Percentiles rank a stretch among this genome's conserved stretches.
These are phyloP conservation scores for Kwoniella mangroviensis DNA, from an alignment of 768 basidiomycete species.

Conservation along the genomic window DNA sequence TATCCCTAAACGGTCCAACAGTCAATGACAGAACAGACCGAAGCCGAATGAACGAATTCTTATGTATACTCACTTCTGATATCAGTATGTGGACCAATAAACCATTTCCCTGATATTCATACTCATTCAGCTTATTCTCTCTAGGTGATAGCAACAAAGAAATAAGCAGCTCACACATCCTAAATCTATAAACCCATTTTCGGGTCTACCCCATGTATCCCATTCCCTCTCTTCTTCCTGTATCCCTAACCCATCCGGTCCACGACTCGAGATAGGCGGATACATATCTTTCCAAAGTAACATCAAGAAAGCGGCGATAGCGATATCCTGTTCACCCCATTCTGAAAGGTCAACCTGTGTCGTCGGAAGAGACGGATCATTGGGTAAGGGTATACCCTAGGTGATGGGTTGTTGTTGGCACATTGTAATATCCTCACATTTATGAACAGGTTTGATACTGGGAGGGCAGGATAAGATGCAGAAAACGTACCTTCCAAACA, in stretches of 20 bases:
- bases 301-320: slow-evolving; percentile 91
- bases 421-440: background rate
- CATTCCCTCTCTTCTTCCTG: slow-evolving; percentile 62
- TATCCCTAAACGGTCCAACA: slow-evolving; percentile 66
- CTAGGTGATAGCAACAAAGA: too few relatives aligned
- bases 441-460: too few relatives aligned
- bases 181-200: slow-evolving; percentile 84
- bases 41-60: too few relatives aligned
- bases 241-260: slow-evolving; percentile 11
- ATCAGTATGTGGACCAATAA: slow-evolving; percentile 84
- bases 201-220: slow-evolving; percentile 76
- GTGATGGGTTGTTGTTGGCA: background rate
- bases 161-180: slow-evolving; percentile 65
- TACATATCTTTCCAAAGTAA: slow-evolving; percentile 85
- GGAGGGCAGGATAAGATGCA: background rate
- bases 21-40: background rate
- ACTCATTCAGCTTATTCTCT: too few relatives aligned
- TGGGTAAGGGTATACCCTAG: slow-evolving; percentile 7
- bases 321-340: slow-evolving; percentile 72
- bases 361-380: slow-evolving; percentile 16
- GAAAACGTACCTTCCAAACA: slow-evolving; percentile 53
- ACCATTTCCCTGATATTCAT: slow-evolving; percentile 98
- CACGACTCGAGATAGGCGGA: too few relatives aligned
- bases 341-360: slow-evolving; percentile 33
- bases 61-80: slow-evolving; percentile 62